Base-by-base conservation (phyloP, 2,329 filamentous ascomycete genomes). In the Dissoconium aciculare region DNA sequence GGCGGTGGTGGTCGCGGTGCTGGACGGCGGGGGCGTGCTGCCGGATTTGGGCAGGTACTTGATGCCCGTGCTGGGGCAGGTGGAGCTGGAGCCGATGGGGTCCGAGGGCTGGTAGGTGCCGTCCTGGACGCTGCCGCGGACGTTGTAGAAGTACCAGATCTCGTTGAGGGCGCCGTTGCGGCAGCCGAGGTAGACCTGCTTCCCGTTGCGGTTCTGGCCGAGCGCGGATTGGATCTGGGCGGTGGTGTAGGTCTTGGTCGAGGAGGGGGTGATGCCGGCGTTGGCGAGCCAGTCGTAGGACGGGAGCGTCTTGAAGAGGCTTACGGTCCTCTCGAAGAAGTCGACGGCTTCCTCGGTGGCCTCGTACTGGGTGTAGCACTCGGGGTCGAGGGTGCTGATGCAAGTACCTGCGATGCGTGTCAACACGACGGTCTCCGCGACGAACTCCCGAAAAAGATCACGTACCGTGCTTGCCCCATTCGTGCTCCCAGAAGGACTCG, bases 401-500 rank as follows among this genome's bases (percentile, higher is more conserved):
- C 77, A 81, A 9, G 75, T 79, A 17, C 78, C 77, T 81, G 75
- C 52, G 78, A 79, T 51, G 65, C n/a, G n/a, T n/a, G n/a, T n/a
- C n/a, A n/a, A n/a, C n/a, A n/a, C n/a, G n/a, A n/a, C n/a, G n/a
- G n/a, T n/a, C n/a, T n/a, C n/a, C n/a, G n/a, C n/a, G n/a, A n/a
- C n/a, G n/a, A n/a, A n/a, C n/a, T n/a, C n/a, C n/a, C n/a, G n/a
- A 12, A 12, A 27, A 6, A 27, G 8, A 14, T 12, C 26, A 27
- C 6, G 26, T 27, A 6, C 8, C 26, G 12, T 27, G 26, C 26
- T 27, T 27, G 8, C 8, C 24, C 33, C 33, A 38, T 11, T 38
- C 36, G 27, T 38, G 44, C 43, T 69, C 63, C 76, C 76, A 81
- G 44, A 81, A 70, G 8, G 55, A 56, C 43, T 75, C 67, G 41